Conservation (phyloP, 2,329 filamentous ascomycete species). For the Aaosphaeria arxii region DNA sequence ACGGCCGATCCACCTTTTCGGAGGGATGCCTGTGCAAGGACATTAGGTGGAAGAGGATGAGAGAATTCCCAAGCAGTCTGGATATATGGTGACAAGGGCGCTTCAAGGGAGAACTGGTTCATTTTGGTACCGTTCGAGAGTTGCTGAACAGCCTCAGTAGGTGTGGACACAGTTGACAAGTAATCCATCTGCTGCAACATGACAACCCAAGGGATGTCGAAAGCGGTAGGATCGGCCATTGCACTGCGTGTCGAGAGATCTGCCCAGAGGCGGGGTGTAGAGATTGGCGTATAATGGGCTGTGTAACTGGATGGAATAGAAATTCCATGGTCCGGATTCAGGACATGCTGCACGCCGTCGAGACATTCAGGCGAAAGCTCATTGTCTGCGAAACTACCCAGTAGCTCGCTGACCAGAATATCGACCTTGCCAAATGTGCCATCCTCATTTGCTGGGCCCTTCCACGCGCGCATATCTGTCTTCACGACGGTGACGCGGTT, state of each 20-base stretch:
- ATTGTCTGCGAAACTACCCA: constrained; percentile 95
- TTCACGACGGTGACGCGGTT: constrained; percentile 82
- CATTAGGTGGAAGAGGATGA: constrained; percentile 65
- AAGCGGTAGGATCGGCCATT: constrained; percentile 64
- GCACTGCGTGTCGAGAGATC: constrained; percentile 67
- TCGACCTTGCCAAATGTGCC: constrained; percentile 69
- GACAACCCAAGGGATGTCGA: constrained; percentile 92
- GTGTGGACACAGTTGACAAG: constrained; percentile 57
- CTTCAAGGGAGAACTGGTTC: constrained; percentile 46
- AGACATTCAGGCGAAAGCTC: constrained; percentile 95
- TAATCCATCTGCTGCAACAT: constrained; percentile 89
- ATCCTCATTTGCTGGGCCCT: constrained; percentile 64
- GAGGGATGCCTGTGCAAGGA: constrained; percentile 55
- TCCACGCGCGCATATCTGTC: constrained; percentile 97
- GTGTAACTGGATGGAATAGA: constrained; percentile 94
- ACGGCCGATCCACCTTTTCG: constrained; percentile 63
- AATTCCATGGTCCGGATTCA: constrained; percentile 78
- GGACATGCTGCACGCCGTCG: constrained; percentile 88
- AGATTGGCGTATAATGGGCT: constrained; percentile 87
- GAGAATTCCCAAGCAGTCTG: constrained; percentile 77
- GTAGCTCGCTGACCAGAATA: constrained; percentile 88
- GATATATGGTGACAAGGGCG: constrained; percentile 49
- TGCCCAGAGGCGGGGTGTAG: constrained; percentile 78
- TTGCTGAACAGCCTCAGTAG: constrained; percentile 41
- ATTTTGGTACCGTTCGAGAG: background rate